These are phyloP conservation scores for Pholiota adiposa DNA, from an alignment of 1,284 basidiomycete genomes.

Conservation along the genomic window DNA sequence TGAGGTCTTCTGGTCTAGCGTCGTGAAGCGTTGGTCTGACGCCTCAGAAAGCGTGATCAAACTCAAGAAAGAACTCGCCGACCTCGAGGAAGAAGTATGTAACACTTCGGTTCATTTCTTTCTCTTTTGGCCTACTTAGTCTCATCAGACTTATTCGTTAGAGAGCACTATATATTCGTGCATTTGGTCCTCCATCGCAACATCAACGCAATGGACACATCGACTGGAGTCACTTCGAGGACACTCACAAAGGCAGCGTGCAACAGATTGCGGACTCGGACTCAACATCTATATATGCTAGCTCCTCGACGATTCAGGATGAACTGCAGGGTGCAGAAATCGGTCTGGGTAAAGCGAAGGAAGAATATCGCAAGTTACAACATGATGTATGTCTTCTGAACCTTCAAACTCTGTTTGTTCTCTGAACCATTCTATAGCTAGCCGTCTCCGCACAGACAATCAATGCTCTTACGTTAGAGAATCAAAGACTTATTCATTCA, in stretches of 20 bases:
- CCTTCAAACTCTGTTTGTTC: not conserved
- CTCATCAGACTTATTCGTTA: not conserved
- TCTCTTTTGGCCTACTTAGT: not conserved
- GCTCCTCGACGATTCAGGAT: conserved; percentile 16
- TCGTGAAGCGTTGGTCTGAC: conserved; percentile 39
- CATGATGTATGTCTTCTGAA: conserved; percentile 26
- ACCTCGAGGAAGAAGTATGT: conserved; percentile 34
- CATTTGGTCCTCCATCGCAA: not conserved
- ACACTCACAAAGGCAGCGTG: not conserved
- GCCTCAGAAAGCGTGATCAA: conserved; percentile 34
- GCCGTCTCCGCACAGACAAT: conserved; percentile 20
- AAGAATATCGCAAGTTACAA: conserved; percentile 33
- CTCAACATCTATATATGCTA: conserved; percentile 9
- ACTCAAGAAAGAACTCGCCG: conserved; percentile 35
- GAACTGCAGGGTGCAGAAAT: conserved; percentile 32
- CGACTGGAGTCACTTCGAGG: not conserved
- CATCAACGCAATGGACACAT: not conserved
- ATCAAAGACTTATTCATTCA: conserved; percentile 16
- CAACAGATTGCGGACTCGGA: not conserved
- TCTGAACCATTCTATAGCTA: conserved; percentile 14
- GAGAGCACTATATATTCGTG: not conserved
- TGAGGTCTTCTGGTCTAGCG: conserved; percentile 38
- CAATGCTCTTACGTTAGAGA: conserved; percentile 20
- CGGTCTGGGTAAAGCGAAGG: conserved; percentile 33
- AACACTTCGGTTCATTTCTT: not conserved